Evolutionary conservation across 371 early-diverging fungal genomes (phyloP).

Genomic region (Mortierella sp.): DNA sequence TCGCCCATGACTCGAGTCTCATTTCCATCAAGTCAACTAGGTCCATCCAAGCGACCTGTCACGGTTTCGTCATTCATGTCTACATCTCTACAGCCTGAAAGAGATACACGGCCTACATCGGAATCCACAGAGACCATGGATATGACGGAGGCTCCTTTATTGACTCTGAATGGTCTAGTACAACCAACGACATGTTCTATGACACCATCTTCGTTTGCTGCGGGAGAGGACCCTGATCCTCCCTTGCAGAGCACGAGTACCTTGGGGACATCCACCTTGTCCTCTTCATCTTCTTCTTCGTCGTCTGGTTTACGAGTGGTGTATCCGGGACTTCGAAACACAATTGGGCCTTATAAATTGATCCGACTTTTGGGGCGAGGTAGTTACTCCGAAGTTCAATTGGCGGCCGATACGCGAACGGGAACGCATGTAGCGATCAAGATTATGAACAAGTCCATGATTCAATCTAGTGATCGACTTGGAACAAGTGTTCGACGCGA

Average conservation of each 20-base stretch:
- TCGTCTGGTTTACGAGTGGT: conserved; percentile 14
- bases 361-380: conserved; percentile 49
- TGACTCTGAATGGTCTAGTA: conserved; percentile 11
- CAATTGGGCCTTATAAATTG: conserved; percentile 48
- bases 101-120: not conserved
- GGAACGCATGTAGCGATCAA: conserved; percentile 53
- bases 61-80: not conserved
- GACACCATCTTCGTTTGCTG: conserved; percentile 3
- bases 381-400: conserved; percentile 54
- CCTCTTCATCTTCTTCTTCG: not conserved
- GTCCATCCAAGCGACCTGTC: conserved; percentile 22
- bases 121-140: conserved; percentile 8
- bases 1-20: conserved; percentile 39
- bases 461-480: conserved; percentile 44
- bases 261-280: not conserved
- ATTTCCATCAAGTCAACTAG: conserved; percentile 9
- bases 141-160: conserved; percentile 9
- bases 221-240: not conserved
- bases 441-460: conserved; percentile 44
- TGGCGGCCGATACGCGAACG: conserved; percentile 46
- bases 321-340: conserved; percentile 47
- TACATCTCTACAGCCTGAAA: not conserved
- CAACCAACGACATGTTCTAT: not conserved
- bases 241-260: not conserved
- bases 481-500: conserved; percentile 46